These are phyloP conservation scores for Paradendryphiella salina DNA, from an alignment of 2,329 filamentous ascomycete genomes.

Conservation along the genomic window DNA sequence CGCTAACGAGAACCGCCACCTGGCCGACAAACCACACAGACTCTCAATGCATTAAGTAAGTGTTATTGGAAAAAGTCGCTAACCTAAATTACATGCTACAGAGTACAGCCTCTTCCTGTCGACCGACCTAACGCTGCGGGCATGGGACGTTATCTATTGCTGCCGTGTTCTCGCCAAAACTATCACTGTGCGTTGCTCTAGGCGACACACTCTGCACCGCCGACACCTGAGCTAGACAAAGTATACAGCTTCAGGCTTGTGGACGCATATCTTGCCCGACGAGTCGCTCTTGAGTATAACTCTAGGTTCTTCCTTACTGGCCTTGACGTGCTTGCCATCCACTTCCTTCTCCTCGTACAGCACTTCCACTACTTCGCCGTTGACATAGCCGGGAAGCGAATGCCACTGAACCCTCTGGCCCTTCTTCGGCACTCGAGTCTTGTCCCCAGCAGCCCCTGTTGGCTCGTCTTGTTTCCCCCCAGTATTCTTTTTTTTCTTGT, in stretches of 20 bases:
- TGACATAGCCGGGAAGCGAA: constrained; percentile 45
- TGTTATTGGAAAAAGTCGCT: constrained; percentile 8
- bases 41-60: not conserved
- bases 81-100: constrained; percentile 1
- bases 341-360: constrained; percentile 48
- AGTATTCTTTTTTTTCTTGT: constrained; percentile 45
- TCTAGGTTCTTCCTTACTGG: constrained; percentile 49
- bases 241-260: constrained; percentile 51
- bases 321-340: constrained; percentile 50
- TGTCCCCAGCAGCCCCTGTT: constrained; percentile 29
- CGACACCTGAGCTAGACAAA: constrained; percentile 41
- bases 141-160: not conserved
- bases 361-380: constrained; percentile 51
- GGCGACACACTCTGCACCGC: not conserved
- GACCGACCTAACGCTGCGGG: not conserved
- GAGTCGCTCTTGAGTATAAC: constrained; percentile 48
- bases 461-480: constrained; percentile 26
- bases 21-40: not conserved
- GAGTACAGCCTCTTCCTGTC: not conserved
- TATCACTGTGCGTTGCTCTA: not conserved
- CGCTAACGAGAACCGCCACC: constrained; percentile 14
- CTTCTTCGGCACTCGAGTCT: constrained; percentile 49
- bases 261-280: constrained; percentile 49
- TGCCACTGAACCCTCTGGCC: constrained; percentile 52
- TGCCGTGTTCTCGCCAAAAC: not conserved